Evolutionary conservation across 2,329 filamentous ascomycete genomes (phyloP).

Genomic region (Aspergillus tanneri): DNA sequence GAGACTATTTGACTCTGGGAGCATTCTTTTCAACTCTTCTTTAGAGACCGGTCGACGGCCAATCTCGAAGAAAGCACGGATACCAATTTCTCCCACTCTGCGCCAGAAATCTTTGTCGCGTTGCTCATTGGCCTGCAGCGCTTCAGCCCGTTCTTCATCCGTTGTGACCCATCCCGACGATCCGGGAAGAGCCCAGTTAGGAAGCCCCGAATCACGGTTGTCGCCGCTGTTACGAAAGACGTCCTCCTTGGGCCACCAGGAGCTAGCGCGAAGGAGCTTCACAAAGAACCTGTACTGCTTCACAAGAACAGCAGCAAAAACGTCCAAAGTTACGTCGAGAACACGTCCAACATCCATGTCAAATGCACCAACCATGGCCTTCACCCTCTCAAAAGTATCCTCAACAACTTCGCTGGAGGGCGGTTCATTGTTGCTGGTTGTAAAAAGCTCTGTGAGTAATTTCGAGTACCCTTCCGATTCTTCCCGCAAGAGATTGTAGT

Average conservation of each 20-base stretch:
- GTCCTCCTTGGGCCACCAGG: slow-evolving; percentile 86
- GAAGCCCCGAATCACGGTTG: slow-evolving; percentile 61
- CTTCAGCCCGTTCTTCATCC: slow-evolving; percentile 65
- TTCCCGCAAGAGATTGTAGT: slow-evolving; percentile 92
- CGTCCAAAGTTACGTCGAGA: slow-evolving; percentile 89
- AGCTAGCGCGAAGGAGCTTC: slow-evolving; percentile 85
- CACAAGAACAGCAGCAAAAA: slow-evolving; percentile 89
- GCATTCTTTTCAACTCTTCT: slow-evolving; percentile 52
- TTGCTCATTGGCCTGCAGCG: slow-evolving; percentile 57
- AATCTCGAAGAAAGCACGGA: slow-evolving; percentile 86
- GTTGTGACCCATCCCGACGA: slow-evolving; percentile 62
- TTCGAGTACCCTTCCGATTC: slow-evolving; percentile 97
- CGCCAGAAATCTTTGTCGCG: slow-evolving; percentile 81
- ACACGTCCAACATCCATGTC: slow-evolving; percentile 94
- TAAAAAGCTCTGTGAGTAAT: slow-evolving; percentile 91
- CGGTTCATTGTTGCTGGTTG: slow-evolving; percentile 72
- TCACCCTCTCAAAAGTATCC: slow-evolving; percentile 86
- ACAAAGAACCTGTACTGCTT: slow-evolving; percentile 94
- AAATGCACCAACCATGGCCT: slow-evolving; percentile 93
- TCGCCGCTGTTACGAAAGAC: slow-evolving; percentile 43
- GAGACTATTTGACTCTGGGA: slow-evolving; percentile 40
- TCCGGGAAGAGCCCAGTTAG: slow-evolving; percentile 77
- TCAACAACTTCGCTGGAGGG: slow-evolving; percentile 74
- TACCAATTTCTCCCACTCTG: slow-evolving; percentile 69
- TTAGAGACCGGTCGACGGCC: slow-evolving; percentile 68